A percentile compares a stretch with the other conserved stretches of the same genome.
Conservation (phyloP, 257 asterid genomes). For the Ligustrum vulgare region DNA sequence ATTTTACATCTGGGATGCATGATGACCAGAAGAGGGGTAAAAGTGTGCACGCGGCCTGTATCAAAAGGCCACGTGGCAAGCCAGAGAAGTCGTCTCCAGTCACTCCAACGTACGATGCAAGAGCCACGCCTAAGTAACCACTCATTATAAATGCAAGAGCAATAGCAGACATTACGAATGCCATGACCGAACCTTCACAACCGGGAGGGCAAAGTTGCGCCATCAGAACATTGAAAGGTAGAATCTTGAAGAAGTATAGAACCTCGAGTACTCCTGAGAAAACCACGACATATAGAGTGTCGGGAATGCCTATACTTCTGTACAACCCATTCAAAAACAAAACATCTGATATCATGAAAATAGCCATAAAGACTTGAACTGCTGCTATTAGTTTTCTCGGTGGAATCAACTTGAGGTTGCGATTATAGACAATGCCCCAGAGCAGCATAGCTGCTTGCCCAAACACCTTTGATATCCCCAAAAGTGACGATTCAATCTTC, state of each 20-base stretch:
- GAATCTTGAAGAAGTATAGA: slow-evolving; percentile 70
- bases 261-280: slow-evolving; percentile 87
- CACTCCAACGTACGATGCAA: slow-evolving; percentile 60
- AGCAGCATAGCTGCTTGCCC: slow-evolving; percentile 92
- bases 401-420: slow-evolving; percentile 59
- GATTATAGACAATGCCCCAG: slow-evolving; percentile 78
- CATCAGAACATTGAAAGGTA: slow-evolving; percentile 78
- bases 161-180: slow-evolving; percentile 79
- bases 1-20: slow-evolving; percentile 54
- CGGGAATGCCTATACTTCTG: slow-evolving; percentile 63
- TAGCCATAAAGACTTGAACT: slow-evolving; percentile 65
- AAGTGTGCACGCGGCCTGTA: slow-evolving; percentile 76
- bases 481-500: slow-evolving; percentile 69
- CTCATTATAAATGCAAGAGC: slow-evolving; percentile 77
- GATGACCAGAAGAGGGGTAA: slow-evolving; percentile 69
- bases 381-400: slow-evolving; percentile 66
- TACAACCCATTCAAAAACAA: slow-evolving; percentile 79
- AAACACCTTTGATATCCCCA: slow-evolving; percentile 85
- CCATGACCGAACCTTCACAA: slow-evolving; percentile 96
- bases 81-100: slow-evolving; percentile 75
- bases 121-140: slow-evolving; percentile 83
- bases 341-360: slow-evolving; percentile 67
- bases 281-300: slow-evolving; percentile 63
- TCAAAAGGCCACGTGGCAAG: slow-evolving; percentile 52
- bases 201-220: slow-evolving; percentile 91